Percentiles rank a stretch among this genome's conserved stretches.
These are phyloP conservation scores for Porpolomopsis calyptriformis DNA, from an alignment of 768 basidiomycete genomes.

Conservation along the genomic window DNA sequence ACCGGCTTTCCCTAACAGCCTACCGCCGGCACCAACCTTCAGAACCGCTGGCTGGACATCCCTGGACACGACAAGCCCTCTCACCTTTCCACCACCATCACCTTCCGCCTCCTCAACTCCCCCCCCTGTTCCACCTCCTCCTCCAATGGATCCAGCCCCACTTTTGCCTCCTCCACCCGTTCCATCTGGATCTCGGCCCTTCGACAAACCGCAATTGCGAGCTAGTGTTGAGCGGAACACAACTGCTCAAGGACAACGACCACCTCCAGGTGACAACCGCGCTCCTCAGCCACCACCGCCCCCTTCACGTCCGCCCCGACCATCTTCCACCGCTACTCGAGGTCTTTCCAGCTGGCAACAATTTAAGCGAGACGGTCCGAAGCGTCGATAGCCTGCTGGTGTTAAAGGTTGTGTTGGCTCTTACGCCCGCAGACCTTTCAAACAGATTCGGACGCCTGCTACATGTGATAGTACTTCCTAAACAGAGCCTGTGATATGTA, in stretches of 20 bases:
- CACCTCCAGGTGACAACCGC: no score
- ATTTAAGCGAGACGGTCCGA: conserved; percentile 35
- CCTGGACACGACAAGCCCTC: conserved; percentile 36
- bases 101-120: conserved; percentile 9
- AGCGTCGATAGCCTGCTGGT: conserved; percentile 15
- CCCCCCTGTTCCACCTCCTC: conserved; percentile 9
- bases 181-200: conserved; percentile 5
- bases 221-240: no score
- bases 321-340: no score
- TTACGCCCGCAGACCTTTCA: conserved; percentile 50
- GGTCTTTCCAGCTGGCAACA: conserved; percentile 48
- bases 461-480: no score
- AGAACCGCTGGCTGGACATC: conserved; percentile 59
- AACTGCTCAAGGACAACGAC: no score
- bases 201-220: conserved; percentile 20
- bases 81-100: conserved; percentile 12
- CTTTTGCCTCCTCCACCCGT: conserved; percentile 7
- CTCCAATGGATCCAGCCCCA: conserved; percentile 4
- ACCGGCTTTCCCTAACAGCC: conserved; percentile 8
- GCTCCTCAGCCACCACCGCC: no score
- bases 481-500: no score
- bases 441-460: no score
- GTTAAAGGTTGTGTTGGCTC: not conserved
- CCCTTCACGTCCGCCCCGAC: no score
- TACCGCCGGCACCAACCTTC: conserved; percentile 26